A percentile compares a stretch with the other conserved stretches of the same genome.
Conservation (phyloP, 108 stramenopile species). For the Mediolabrus comicus region DNA sequence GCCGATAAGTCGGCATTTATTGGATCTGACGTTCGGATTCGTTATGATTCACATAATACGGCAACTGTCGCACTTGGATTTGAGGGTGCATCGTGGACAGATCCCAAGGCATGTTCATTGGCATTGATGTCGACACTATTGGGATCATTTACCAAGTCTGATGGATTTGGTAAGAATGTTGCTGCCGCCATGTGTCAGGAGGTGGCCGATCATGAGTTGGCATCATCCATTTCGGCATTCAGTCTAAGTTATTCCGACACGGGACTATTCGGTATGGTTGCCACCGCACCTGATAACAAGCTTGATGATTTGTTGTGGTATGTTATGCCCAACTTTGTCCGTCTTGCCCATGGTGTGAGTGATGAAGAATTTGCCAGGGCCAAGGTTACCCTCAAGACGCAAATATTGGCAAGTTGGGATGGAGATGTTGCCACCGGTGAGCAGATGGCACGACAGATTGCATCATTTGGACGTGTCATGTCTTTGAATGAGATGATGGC, state of each 20-base stretch:
- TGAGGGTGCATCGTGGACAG: slow-evolving; percentile 94
- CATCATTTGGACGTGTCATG: slow-evolving; percentile 96
- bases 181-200: slow-evolving; percentile 90
- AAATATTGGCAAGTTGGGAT: slow-evolving; percentile 62
- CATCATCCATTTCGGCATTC: slow-evolving; percentile 92
- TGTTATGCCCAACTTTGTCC: slow-evolving; percentile 90
- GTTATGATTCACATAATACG: slow-evolving; percentile 84
- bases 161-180: slow-evolving; percentile 86
- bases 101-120: slow-evolving; percentile 93
- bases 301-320: slow-evolving; percentile 91
- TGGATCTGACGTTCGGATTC: slow-evolving; percentile 89
- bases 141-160: slow-evolving; percentile 91
- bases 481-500: slow-evolving; percentile 93
- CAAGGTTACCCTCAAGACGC: slow-evolving; percentile 95
- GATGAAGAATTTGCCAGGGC: slow-evolving; percentile 94
- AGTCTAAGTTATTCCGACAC: slow-evolving; percentile 99
- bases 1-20: slow-evolving; percentile 92
- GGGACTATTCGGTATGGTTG: slow-evolving; percentile 96
- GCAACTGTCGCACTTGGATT: slow-evolving; percentile 96
- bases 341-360: slow-evolving; percentile 87
- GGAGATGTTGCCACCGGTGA: slow-evolving; percentile 91
- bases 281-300: slow-evolving; percentile 91
- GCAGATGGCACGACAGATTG: slow-evolving; percentile 97
- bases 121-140: slow-evolving; percentile 96
- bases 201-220: slow-evolving; percentile 84